Evolutionary conservation across 257 asterid species (phyloP), one percentile per base, ranked within the genome.

Genomic region (Capsicum rhomboideum): DNA sequence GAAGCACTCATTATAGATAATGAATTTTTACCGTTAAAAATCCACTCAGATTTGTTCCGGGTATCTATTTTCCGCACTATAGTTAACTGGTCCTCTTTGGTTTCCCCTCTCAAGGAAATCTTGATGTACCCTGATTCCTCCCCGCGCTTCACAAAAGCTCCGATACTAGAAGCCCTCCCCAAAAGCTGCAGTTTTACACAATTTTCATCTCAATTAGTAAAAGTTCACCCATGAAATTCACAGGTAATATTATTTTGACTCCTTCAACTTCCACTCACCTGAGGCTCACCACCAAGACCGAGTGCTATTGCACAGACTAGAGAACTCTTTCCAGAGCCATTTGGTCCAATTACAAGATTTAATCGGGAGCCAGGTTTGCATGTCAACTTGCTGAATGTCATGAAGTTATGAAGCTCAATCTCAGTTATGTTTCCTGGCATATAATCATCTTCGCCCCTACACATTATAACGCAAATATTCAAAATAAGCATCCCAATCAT

Each of bases 291-390:
- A 42, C 97, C 97, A 46, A 96, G 98, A 69, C 98, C 99, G 17
- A 96, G 90, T 53, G 99, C 98, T 83, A 96, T 93, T 74, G 98
- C 98, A 88, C 99, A 96, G 12, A 94, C 98, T 82, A 96, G 96
- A 71, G 99, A 96, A 90, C 99, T 96, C 87, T 96, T 96, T 68
- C 99, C 99, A 29, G 98, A 92, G 84, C 99, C 98, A 90, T 94
- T 96, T 56, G 99, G 99, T 64, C 99, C 99, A 86, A 93, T 88
- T 55, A 96, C 98, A 89, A 96, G 94, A 91, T 96, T 96, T 80
- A 96, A 86, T 18, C 98, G 95, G 6, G 99, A 80, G 50, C 92
- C 96, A 0, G 99, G 99, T 88, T 91, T 88, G 87, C 94, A 89
- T 23, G 89, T 92, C 90, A 95, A 83, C 58, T 84, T 87, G 81